Percentiles rank a stretch among this genome's conserved stretches.
These are phyloP conservation scores for Capsella bursapastoris DNA, from an alignment of 345 rosid genomes.

Conservation along the genomic window DNA sequence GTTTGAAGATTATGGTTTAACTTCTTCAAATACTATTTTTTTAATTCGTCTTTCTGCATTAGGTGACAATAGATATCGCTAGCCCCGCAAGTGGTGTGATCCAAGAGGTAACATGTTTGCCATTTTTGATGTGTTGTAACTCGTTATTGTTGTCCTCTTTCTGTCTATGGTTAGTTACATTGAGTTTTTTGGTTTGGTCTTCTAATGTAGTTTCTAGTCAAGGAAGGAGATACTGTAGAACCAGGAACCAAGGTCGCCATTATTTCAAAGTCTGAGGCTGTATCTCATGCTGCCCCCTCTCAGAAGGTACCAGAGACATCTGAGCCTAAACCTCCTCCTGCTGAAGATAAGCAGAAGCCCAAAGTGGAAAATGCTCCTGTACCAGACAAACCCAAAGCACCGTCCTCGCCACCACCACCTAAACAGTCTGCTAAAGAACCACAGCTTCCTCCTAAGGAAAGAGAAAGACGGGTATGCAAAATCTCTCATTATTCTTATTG, in stretches of 20 bases:
- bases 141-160: constrained; percentile 6
- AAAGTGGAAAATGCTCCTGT: constrained; percentile 53
- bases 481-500: constrained; percentile 16
- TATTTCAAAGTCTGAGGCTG: constrained; percentile 79
- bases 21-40: constrained; percentile 19
- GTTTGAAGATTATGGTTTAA: background rate
- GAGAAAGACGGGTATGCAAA: constrained; percentile 86
- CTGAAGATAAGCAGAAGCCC: constrained; percentile 47
- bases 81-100: constrained; percentile 90
- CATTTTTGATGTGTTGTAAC: background rate
- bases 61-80: constrained; percentile 87
- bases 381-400: constrained; percentile 59
- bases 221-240: constrained; percentile 97
- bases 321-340: constrained; percentile 61
- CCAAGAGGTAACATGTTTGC: constrained; percentile 56
- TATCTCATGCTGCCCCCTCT: constrained; percentile 72
- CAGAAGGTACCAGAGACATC: constrained; percentile 56
- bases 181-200: constrained; percentile 10
- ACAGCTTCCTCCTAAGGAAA: constrained; percentile 96
- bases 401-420: constrained; percentile 66
- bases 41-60: constrained; percentile 26
- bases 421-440: constrained; percentile 83
- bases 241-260: constrained; percentile 86
- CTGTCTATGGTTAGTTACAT: constrained; percentile 8
- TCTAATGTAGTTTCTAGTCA: constrained; percentile 68